Percentiles rank a stretch among this genome's conserved stretches.
These are phyloP conservation scores for Mycena kentingensis DNA, from an alignment of 768 basidiomycete genomes.

Conservation along the genomic window DNA sequence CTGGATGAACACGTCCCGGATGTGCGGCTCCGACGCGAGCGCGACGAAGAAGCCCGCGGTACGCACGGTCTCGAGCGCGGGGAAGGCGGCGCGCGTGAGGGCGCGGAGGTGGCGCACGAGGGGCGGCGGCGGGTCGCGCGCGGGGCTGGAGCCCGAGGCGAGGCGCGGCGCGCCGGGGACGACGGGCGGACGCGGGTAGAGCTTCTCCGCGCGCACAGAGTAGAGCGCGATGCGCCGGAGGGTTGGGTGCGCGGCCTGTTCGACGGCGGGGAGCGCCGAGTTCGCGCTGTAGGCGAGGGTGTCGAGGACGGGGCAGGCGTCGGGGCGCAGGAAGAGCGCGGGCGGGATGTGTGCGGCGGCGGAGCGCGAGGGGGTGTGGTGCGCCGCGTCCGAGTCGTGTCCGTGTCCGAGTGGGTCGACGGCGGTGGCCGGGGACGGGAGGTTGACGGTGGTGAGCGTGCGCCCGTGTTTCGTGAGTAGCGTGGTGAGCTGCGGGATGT, in stretches of 20 bases:
- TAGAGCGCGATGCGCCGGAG: conserved; percentile 52
- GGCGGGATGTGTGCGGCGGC: conserved; percentile 39
- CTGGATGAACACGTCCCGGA: conserved; percentile 55
- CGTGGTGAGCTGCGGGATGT: conserved; percentile 28
- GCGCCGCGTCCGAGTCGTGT: too few relatives aligned
- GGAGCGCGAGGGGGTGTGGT: conserved; percentile 26
- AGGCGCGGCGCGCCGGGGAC: not conserved
- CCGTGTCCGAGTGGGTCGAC: too few relatives aligned
- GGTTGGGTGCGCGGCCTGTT: conserved; percentile 29
- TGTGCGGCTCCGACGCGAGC: conserved; percentile 44
- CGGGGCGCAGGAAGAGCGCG: conserved; percentile 44
- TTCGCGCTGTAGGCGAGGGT: conserved; percentile 44
- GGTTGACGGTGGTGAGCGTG: conserved; percentile 41
- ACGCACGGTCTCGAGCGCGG: conserved; percentile 47
- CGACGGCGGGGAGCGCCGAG: conserved; percentile 33
- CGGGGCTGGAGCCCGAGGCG: not conserved
- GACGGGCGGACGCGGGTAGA: conserved; percentile 38
- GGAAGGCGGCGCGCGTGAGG: conserved; percentile 44
- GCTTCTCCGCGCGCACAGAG: conserved; percentile 41
- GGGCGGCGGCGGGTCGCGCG: not conserved
- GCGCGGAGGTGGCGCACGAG: conserved; percentile 41
- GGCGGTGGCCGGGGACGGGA: conserved; percentile 34
- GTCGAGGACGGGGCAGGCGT: conserved; percentile 47
- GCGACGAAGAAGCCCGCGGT: conserved; percentile 52
- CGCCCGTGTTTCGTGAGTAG: conserved; percentile 47